Evolutionary conservation across 2,329 filamentous ascomycete species (phyloP), one percentile per base, ranked within the genome.

Genomic region (Beauveria brongniartii): DNA sequence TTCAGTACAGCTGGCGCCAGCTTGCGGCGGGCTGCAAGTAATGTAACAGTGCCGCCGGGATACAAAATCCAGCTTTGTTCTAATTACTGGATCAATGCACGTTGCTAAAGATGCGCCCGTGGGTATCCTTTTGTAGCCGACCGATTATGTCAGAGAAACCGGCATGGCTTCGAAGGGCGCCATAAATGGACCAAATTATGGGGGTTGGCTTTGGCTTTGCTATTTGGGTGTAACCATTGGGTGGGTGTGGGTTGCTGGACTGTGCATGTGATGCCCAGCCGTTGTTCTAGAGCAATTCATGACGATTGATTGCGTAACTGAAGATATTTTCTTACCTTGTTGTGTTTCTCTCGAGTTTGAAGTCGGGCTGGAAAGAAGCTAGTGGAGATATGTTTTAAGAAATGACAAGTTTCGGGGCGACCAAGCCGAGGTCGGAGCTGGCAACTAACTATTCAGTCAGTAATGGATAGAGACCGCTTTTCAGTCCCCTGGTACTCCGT

Each of bases 91-190:
- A 50, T 30, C 30, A 50, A 20, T 57, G 16, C 22, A 26, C 44
- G 20, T 57, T n/a, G 20, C 26, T 7, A 22, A 5, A 37, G n/a
- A 20, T 22, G 30, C 9, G 46, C 28, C 57, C 59, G 59, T 61
- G 46, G 52, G 52, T 61, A 61, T 56, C 59, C 59, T 61, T 47
- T 3, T 26, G 59, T 56, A 61, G 46, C 59, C 59, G 59, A 40
- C 57, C 5, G 16, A 54, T 59, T 59, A 59, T 59, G 57, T 59
- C 57, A 59, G 18, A 53, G 57, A 59, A 59, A 59, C 16, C 12
- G 28, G 41, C 18, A 44, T 37, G 34, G 34, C 41, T 44, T 44
- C 24, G 14, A 53, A 53, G 50, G 28, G 54, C 40, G 40, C 40
- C 20, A 47, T 59, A 46, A 40, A 51, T 54, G 57, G 57, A 43